A percentile compares a stretch with the other conserved stretches of the same genome.
Evolutionary conservation across 495 filamentous ascomycete species (phyloP).

Genomic region (Clavariopsis aquatica): DNA sequence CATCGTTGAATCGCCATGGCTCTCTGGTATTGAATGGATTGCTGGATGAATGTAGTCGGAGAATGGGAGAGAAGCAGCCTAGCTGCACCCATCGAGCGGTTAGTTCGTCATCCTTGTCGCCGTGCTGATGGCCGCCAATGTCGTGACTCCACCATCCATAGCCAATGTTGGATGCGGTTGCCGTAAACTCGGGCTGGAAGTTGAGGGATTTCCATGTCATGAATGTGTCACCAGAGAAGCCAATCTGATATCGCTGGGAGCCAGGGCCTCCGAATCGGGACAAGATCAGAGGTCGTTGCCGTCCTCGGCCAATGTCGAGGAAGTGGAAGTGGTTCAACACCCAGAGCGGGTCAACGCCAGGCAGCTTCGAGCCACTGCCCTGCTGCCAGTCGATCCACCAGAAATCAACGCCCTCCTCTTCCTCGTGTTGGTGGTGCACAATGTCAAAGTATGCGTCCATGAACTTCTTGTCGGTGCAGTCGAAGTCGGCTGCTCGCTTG

Average conservation of each 20-base stretch:
- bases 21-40: conserved; percentile 58
- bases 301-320: conserved; percentile 49
- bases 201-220: conserved; percentile 59
- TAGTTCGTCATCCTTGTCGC: conserved; percentile 56
- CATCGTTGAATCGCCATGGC: conserved; percentile 55
- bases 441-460: conserved; percentile 61
- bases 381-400: conserved; percentile 71
- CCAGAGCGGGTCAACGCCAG: conserved; percentile 62
- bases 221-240: conserved; percentile 61
- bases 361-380: conserved; percentile 52
- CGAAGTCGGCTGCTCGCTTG: conserved; percentile 55
- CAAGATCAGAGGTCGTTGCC: conserved; percentile 46
- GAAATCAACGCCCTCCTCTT: conserved; percentile 56
- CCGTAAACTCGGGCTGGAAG: conserved; percentile 65
- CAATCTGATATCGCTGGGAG: conserved; percentile 61
- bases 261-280: conserved; percentile 62
- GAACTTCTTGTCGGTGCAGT: conserved; percentile 54
- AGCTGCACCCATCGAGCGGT: conserved; percentile 60
- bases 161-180: conserved; percentile 63
- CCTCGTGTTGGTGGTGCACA: conserved; percentile 55
- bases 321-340: conserved; percentile 64
- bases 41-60: conserved; percentile 58
- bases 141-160: conserved; percentile 69
- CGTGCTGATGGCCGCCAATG: conserved; percentile 60
- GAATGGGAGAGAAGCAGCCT: conserved; percentile 59